Conservation (phyloP, 306 rosid genomes). For the Castanea crenata region DNA sequence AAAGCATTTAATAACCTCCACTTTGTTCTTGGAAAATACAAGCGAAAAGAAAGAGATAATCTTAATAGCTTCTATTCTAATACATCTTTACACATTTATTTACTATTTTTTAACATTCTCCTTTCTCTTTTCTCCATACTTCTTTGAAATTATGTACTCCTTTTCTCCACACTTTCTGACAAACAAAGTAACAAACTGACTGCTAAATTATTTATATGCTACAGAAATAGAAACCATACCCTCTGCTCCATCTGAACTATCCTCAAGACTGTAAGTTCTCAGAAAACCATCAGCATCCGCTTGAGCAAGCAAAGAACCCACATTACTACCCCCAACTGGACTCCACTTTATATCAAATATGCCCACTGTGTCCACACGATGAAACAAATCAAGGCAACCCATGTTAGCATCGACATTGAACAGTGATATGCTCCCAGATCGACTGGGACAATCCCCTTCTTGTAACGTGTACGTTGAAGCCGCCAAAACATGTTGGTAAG, state of each 20-base stretch:
- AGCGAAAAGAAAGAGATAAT: not conserved
- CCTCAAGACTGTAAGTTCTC: slow-evolving; percentile 53
- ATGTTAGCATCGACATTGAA: slow-evolving; percentile 43
- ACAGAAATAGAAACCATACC: slow-evolving; percentile 37
- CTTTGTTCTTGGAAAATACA: not conserved
- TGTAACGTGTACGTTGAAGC: slow-evolving; percentile 78
- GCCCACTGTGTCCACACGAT: slow-evolving; percentile 54
- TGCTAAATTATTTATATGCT: not conserved
- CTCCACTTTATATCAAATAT: slow-evolving; percentile 88
- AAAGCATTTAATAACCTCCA: not conserved
- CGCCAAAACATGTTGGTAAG: slow-evolving; percentile 58
- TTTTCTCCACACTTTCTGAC: not conserved
- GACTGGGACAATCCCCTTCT: slow-evolving; percentile 64
- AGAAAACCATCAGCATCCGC: slow-evolving; percentile 85
- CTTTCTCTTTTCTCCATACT: not conserved
- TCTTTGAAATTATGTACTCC: not conserved
- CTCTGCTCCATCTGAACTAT: slow-evolving; percentile 36
- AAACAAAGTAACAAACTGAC: not conserved
- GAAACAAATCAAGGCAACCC: slow-evolving; percentile 41
- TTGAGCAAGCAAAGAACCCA: slow-evolving; percentile 60
- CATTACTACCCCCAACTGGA: slow-evolving; percentile 37
- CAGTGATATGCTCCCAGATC: slow-evolving; percentile 77
- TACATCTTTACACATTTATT: not conserved
- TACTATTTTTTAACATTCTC: not conserved
- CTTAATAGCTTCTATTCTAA: not conserved